Evolutionary conservation across 352 stramenopile genomes (phyloP), one percentile per base, ranked within the genome.

Genomic region (Pythium grandisporangium): DNA sequence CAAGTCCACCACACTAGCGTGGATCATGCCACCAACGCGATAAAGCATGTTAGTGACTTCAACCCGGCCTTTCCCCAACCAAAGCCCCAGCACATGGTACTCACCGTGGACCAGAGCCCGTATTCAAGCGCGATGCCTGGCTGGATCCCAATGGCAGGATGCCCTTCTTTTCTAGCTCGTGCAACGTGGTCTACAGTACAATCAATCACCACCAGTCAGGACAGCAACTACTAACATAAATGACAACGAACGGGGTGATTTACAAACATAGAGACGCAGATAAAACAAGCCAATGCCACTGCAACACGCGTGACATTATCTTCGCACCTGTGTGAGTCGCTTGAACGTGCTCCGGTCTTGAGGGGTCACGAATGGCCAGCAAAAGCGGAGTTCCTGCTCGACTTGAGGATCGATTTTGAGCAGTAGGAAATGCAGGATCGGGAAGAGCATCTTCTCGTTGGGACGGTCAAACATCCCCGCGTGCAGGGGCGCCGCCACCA

Each of bases 341-440:
- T 84, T 79, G 45, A 81, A 79, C 27, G 58, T 76, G 37, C 48
- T 61, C 47, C 81, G 81, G 49, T 79, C 67, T 34, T 80, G 70
- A 7, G 68, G 62, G 4, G 61, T 79, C 23, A 69, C 47, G 30
- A 73, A 52, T 20, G 69, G 63, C 69, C 69, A 82, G 41, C 63
- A 82, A 34, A 67, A 78, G 20, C 58, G 55, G 29, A 82, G 47
- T 44, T 78, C 65, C 65, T 53, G 53, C 25, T 61, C 47, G 14
- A 25, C 33, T 22, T 35, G 27, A 12, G 54, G 54, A 20, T 48
- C 20, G 21, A 78, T 24, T 38, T 63, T 61, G 21, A 54, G 43
- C 35, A 83, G 51, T 26, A 83, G 41, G 33, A 73, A 72, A 32
- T 76, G 59, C 23, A 80, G 45, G 17, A 70, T 42, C 2, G 42